Evolutionary conservation across 1,284 basidiomycete species (phyloP).

Genomic region (Fomitopsis schrenkii): DNA sequence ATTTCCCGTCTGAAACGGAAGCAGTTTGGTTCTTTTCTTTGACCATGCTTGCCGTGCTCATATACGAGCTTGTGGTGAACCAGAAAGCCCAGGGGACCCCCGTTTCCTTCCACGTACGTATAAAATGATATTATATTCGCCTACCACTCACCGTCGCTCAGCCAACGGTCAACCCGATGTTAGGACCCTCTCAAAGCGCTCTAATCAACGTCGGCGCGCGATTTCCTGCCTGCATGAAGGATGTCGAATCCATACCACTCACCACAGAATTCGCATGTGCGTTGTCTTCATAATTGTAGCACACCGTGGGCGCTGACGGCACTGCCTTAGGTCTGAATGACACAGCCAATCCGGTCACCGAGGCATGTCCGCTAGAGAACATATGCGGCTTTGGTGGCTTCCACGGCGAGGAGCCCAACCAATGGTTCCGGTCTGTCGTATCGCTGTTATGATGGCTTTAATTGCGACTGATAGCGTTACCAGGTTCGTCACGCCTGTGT

Average conservation of each 20-base stretch:
- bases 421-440: slow-evolving; percentile 73
- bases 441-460: neutral
- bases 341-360: slow-evolving; percentile 67
- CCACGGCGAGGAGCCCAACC: slow-evolving; percentile 64
- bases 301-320: neutral
- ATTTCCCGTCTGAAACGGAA: neutral
- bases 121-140: neutral
- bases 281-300: slow-evolving; percentile 14
- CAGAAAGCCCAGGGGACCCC: slow-evolving; percentile 70
- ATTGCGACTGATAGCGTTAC: neutral
- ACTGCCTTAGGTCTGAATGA: slow-evolving; percentile 60
- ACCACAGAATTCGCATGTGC: slow-evolving; percentile 63
- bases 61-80: slow-evolving; percentile 80
- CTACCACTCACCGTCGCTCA: slow-evolving; percentile 9
- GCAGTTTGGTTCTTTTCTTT: slow-evolving; percentile 60
- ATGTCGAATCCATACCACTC: slow-evolving; percentile 56
- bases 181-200: slow-evolving; percentile 83
- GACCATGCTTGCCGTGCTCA: slow-evolving; percentile 69
- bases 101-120: slow-evolving; percentile 71
- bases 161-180: slow-evolving; percentile 79
- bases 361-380: slow-evolving; percentile 73
- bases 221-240: slow-evolving; percentile 88
- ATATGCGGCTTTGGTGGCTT: slow-evolving; percentile 92
- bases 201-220: slow-evolving; percentile 90
- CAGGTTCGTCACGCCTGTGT: slow-evolving; percentile 84